A percentile compares a stretch with the other conserved stretches of the same genome.
These are phyloP conservation scores for Plantago elongata DNA, from an alignment of 257 asterid species.

Conservation along the genomic window DNA sequence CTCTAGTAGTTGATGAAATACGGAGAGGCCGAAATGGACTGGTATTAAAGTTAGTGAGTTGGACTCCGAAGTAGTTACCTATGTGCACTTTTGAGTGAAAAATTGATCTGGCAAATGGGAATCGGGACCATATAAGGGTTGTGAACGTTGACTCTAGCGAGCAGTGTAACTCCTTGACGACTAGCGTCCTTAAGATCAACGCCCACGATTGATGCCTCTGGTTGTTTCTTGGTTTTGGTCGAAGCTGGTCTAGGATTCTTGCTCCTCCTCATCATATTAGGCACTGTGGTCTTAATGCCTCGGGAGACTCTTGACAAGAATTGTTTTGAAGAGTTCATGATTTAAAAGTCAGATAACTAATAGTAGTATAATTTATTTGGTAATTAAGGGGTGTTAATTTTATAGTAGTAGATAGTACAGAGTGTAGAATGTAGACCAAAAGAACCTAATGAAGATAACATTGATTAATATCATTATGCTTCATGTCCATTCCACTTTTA, in stretches of 20 bases:
- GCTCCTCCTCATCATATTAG: slow-evolving; percentile 33
- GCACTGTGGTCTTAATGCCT: slow-evolving; percentile 8
- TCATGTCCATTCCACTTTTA: neutral
- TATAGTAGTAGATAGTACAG: neutral
- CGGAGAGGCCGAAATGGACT: too few relatives aligned
- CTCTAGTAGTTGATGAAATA: too few relatives aligned
- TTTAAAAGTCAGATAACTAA: too few relatives aligned
- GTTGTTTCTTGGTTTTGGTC: slow-evolving; percentile 32
- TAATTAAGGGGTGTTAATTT: neutral
- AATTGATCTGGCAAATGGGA: slow-evolving; percentile 42
- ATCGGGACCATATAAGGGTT: slow-evolving; percentile 39
- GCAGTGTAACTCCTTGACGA: slow-evolving; percentile 31
- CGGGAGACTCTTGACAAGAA: slow-evolving; percentile 1
- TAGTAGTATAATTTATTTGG: neutral
- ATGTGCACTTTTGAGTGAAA: slow-evolving; percentile 30
- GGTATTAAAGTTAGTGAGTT: neutral
- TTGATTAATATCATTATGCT: slow-evolving; percentile 1
- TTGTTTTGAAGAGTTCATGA: slow-evolving; percentile 5
- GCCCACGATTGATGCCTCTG: slow-evolving; percentile 36
- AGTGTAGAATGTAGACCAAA: neutral
- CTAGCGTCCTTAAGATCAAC: slow-evolving; percentile 35
- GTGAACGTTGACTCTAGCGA: slow-evolving; percentile 31
- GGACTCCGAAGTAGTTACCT: slow-evolving; percentile 21
- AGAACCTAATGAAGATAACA: neutral
- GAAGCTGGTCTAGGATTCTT: slow-evolving; percentile 20